Evolutionary conservation across 1,284 basidiomycete genomes (phyloP), one percentile per base, ranked within the genome.

Genomic region (Ceratobasidium sp.): DNA sequence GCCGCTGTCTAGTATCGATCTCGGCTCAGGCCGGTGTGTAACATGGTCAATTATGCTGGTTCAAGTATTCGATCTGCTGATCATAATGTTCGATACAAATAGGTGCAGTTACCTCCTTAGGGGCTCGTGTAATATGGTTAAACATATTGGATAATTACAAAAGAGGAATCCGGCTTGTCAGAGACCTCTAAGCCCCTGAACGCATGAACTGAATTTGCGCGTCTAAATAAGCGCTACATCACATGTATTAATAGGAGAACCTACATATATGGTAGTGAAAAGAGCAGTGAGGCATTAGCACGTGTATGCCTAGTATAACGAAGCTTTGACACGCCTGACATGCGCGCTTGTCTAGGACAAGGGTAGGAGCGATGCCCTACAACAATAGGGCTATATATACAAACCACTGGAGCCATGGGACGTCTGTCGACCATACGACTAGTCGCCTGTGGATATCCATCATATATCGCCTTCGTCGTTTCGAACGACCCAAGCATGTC

Each of bases 171-270:
- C 33, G 33, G 33, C 33, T 33, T 33, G 33, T 4, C 4, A 33
- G 33, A 33, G 4, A 33, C 4, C 33, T 33, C 4, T 33, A 33
- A n/a, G n/a, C n/a, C n/a, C n/a, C n/a, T n/a, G n/a, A n/a, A n/a
- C n/a, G 49, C 20, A 51, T 51, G 20, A 20, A 51, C 49, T 15
- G 49, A 53, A 20, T 58, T 15, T 26, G 55, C 13, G 55, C 55
- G 55, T 58, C 55, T 58, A 58, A 58, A 58, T 2, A 58, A 58
- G 55, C 55, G 55, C 55, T 58, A 23, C 55, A 58, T n/a, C 13
- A 26, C 26, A 15, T 58, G 7, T 58, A 58, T 23, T 23, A 58
- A 26, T 26, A 23, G 55, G 26, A 58, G 18, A 20, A 58, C 23
- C 4, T 23, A 23, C 55, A 58, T 58, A 58, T 58, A 58, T 18